A percentile compares a stretch with the other conserved stretches of the same genome.
These are phyloP conservation scores for Anisodus acutangulus DNA, from an alignment of 257 asterid species.

Conservation along the genomic window DNA sequence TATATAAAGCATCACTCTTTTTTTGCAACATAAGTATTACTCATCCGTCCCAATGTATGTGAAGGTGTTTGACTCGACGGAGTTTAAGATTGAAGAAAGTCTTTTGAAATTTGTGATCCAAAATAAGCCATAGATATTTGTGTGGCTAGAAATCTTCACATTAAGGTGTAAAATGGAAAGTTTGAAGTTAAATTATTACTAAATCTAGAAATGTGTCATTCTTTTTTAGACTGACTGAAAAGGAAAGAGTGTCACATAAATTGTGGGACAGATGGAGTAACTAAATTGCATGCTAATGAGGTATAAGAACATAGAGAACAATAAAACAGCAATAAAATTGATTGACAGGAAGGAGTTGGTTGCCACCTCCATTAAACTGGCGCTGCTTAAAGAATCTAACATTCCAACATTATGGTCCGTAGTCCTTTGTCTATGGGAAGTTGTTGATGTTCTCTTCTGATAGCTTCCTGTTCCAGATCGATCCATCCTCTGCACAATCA, in stretches of 20 bases:
- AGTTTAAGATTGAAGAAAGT: too few relatives aligned
- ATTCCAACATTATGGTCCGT: conserved; percentile 49
- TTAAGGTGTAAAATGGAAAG: too few relatives aligned
- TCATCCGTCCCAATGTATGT: too few relatives aligned
- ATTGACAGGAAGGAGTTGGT: not conserved
- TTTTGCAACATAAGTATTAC: not conserved
- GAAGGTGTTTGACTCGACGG: too few relatives aligned
- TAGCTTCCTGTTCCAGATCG: conserved; percentile 68
- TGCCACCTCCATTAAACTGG: conserved; percentile 85
- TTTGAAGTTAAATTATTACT: too few relatives aligned
- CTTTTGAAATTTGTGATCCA: too few relatives aligned
- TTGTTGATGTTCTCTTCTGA: conserved; percentile 62
- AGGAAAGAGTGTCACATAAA: too few relatives aligned
- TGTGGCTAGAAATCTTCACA: too few relatives aligned
- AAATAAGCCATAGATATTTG: too few relatives aligned
- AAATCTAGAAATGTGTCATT: too few relatives aligned
- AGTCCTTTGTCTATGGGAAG: conserved; percentile 58
- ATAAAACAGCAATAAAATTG: not conserved
- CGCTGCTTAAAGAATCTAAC: conserved; percentile 73
- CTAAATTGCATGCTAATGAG: not conserved
- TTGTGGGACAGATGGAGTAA: too few relatives aligned
- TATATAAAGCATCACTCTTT: conserved; percentile 10
- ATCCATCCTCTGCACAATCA: conserved; percentile 67
- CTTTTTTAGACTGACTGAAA: too few relatives aligned
- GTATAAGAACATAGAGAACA: not conserved